Evolutionary conservation across 1,284 basidiomycete species (phyloP).

Genomic region (Pseudozyma sp.): DNA sequence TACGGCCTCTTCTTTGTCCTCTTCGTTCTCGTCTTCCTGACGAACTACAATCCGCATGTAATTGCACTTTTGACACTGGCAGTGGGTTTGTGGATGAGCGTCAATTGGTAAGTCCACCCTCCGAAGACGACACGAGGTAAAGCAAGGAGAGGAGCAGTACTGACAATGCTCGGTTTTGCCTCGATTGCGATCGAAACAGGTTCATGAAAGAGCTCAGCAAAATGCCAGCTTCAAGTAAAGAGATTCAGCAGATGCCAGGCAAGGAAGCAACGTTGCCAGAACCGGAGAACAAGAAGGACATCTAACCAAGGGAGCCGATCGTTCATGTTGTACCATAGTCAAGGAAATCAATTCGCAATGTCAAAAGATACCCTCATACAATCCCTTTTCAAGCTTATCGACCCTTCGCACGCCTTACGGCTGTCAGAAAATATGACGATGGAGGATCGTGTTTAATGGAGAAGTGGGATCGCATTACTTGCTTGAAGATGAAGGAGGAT

Average conservation of each 20-base stretch:
- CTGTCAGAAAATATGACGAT: no score
- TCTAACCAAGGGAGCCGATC: neutral
- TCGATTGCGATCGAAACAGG: constrained; percentile 17
- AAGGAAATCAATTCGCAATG: neutral
- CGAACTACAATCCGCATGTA: constrained; percentile 68
- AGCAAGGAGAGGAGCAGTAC: neutral
- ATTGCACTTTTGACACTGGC: constrained; percentile 65
- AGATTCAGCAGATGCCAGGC: constrained; percentile 54
- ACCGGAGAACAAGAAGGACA: constrained; percentile 27
- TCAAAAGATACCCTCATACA: neutral
- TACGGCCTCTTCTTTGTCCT: constrained; percentile 69
- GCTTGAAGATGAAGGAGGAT: constrained; percentile 2
- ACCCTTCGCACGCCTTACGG: neutral
- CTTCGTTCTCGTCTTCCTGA: constrained; percentile 60
- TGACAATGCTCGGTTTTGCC: neutral
- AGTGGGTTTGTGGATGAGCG: constrained; percentile 66
- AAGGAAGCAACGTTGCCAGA: neutral
- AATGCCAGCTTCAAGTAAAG: constrained; percentile 40
- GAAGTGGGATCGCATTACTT: neutral
- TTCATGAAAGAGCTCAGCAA: constrained; percentile 56
- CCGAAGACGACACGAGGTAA: neutral
- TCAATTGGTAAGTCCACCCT: constrained; percentile 67
- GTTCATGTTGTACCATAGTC: no score
- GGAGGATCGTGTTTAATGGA: neutral
- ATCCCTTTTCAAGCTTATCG: neutral